These are phyloP conservation scores for Oryza officinalis DNA, from an alignment of 176 grass and related monocot species.

Conservation along the genomic window DNA sequence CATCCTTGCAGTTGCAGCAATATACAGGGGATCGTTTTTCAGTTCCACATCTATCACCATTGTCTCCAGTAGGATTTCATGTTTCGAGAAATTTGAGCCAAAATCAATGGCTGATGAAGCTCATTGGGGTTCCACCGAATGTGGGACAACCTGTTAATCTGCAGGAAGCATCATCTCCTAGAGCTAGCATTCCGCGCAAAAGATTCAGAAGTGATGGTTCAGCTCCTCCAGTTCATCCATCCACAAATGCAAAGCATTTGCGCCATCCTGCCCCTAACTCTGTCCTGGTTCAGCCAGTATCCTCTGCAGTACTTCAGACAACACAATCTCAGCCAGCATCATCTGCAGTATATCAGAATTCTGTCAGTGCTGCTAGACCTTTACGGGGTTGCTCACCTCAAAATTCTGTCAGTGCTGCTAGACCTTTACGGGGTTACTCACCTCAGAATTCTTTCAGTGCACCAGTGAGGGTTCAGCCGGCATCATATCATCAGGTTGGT, in stretches of 20 bases:
- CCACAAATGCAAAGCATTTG: slow-evolving; percentile 13
- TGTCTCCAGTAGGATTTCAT: not conserved
- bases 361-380: not conserved
- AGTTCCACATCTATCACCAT: not conserved
- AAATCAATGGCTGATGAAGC: slow-evolving; percentile 22
- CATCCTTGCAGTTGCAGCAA: not conserved
- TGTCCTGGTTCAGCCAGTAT: not conserved
- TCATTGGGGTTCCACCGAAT: slow-evolving; percentile 9
- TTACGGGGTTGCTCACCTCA: slow-evolving; percentile 26
- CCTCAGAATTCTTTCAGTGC: slow-evolving; percentile 18
- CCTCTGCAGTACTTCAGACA: not conserved
- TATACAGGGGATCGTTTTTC: not conserved
- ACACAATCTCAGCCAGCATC: slow-evolving; percentile 8
- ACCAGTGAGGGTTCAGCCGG: slow-evolving; percentile 10
- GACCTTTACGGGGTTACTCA: slow-evolving; percentile 11
- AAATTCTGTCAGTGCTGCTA: slow-evolving; percentile 7
- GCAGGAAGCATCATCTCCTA: not conserved
- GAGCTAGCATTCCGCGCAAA: not conserved
- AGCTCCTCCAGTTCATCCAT: slow-evolving; percentile 4
- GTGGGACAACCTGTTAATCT: not conserved
- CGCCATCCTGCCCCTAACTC: slow-evolving; percentile 11
- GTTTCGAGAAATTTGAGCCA: not conserved
- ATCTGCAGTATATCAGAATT: not conserved
- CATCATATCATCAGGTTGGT: slow-evolving; percentile 12
- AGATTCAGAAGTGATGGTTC: not conserved